Evolutionary conservation across 805 yeast species (phyloP).

Genomic region (Lachancea quebecensis): DNA sequence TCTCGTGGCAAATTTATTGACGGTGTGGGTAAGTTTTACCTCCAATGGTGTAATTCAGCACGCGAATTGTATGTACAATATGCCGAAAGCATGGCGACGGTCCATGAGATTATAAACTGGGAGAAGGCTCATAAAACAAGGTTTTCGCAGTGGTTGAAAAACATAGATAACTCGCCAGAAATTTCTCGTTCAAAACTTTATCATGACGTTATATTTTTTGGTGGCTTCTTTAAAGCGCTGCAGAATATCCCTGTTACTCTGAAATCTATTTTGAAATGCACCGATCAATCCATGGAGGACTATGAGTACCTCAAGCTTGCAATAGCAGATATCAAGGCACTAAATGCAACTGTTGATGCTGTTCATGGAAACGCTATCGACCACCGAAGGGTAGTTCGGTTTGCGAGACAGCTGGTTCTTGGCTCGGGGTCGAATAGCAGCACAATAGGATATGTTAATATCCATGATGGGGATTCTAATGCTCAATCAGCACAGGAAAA

Average conservation of each 20-base stretch:
- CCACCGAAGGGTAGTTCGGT: constrained; percentile 44
- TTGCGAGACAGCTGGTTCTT: constrained; percentile 36
- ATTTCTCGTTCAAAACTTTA: constrained; percentile 38
- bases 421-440: constrained; percentile 17
- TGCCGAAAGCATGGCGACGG: constrained; percentile 54
- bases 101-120: constrained; percentile 46
- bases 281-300: constrained; percentile 45
- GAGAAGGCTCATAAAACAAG: constrained; percentile 38
- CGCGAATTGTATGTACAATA: constrained; percentile 48
- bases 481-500: constrained; percentile 16
- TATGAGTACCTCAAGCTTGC: constrained; percentile 45
- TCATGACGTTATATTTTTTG: constrained; percentile 49
- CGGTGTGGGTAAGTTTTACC: constrained; percentile 55
- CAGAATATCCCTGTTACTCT: constrained; percentile 58
- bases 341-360: constrained; percentile 56
- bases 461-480: constrained; percentile 6
- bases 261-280: constrained; percentile 47
- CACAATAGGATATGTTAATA: constrained; percentile 23
- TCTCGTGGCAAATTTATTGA: constrained; percentile 61
- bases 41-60: constrained; percentile 58
- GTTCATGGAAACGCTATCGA: constrained; percentile 57
- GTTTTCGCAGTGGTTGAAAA: constrained; percentile 53
- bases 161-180: constrained; percentile 43
- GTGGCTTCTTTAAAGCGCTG: constrained; percentile 48
- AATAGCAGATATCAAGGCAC: constrained; percentile 43